Base-by-base conservation (phyloP, 176 grass and related monocot genomes). In the Pontederia crassipes region DNA sequence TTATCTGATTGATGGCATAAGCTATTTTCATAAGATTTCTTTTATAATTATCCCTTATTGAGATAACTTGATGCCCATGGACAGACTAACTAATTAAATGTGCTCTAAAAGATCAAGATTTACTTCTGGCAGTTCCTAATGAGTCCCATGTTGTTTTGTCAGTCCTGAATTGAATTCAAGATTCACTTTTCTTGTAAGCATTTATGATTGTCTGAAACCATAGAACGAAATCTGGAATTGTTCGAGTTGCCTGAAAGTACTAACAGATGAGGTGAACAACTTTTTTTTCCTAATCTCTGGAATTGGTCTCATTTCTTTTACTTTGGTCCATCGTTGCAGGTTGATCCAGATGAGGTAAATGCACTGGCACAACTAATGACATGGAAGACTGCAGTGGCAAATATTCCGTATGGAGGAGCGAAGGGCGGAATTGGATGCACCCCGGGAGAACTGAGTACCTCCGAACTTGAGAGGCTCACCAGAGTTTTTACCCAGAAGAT, bases 401-500 rank as follows among this genome's bases (percentile, higher is more conserved):
- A 95, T 57, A 83, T 95, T 75, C 90, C 90, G 8, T 95, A 95
- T 74, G 90, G 90, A 46, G 90, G 90, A 52, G 90, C 90, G 52
- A 95, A 95, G 66, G 90, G 90, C 62, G 90, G 90, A 78, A 95
- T 95, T 57, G 90, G 90, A 47, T 95, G 90, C 51, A 83, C 12
- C 45, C 90, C 90, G 17, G 90, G 85, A 68, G 85, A 83, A 1
- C 57, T 89, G n/a, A 89, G 86, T 79, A 74, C 60, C 52, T 89
- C 90, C 9, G 90, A 95, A 67, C 79, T 89, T 20, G 86, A 95
- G 75, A 51, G 90, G 48, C 82, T 95, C 53, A 95, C 86, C 12
- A 79, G 90, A 57, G 86, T 89, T 78, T 95, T 95, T 65, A 95
- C 90, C 28, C 90, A 95, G 74, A 95, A 89, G 79, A 86, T 95